Conservation (phyloP, 345 rosid species). For the Dipteronia sinensis region DNA sequence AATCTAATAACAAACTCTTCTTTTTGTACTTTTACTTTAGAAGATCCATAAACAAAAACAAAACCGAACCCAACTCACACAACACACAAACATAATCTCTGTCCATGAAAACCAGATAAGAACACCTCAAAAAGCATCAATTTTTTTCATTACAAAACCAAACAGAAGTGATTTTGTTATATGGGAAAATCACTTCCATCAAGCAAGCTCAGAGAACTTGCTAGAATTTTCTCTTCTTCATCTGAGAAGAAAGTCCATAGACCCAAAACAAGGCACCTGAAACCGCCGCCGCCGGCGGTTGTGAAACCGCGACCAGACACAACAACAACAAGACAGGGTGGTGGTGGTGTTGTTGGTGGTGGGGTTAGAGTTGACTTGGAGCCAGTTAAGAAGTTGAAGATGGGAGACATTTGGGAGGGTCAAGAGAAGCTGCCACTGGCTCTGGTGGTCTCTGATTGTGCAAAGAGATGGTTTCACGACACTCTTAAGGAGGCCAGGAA, state of each 20-base stretch:
- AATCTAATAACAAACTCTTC: not conserved
- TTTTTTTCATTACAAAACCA: not conserved
- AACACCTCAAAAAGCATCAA: not conserved
- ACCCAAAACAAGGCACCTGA: conserved; percentile 27
- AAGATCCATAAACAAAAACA: not conserved
- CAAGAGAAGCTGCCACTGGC: conserved; percentile 57
- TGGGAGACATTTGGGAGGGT: conserved; percentile 36
- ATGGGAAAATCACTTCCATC: conserved; percentile 65
- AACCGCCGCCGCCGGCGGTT: conserved; percentile 23
- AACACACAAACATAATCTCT: not conserved
- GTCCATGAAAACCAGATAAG: conserved; percentile 26
- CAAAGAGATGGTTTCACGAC: conserved; percentile 74
- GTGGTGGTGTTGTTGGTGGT: conserved; percentile 17
- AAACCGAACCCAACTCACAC: not conserved
- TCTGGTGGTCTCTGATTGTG: conserved; percentile 71
- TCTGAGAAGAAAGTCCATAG: conserved; percentile 35
- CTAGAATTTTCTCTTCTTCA: conserved; percentile 43
- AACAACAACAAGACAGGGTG: conserved; percentile 7
- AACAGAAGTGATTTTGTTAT: conserved; percentile 13
- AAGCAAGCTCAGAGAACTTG: conserved; percentile 41
- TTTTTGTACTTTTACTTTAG: not conserved
- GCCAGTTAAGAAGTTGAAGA: conserved; percentile 38
- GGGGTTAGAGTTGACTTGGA: conserved; percentile 30
- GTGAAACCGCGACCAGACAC: conserved; percentile 6
- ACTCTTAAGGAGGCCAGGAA: conserved; percentile 73